phyloP scores from a whole-genome alignment of 768 basidiomycete species.

The Coprinopsis sp. region DNA sequence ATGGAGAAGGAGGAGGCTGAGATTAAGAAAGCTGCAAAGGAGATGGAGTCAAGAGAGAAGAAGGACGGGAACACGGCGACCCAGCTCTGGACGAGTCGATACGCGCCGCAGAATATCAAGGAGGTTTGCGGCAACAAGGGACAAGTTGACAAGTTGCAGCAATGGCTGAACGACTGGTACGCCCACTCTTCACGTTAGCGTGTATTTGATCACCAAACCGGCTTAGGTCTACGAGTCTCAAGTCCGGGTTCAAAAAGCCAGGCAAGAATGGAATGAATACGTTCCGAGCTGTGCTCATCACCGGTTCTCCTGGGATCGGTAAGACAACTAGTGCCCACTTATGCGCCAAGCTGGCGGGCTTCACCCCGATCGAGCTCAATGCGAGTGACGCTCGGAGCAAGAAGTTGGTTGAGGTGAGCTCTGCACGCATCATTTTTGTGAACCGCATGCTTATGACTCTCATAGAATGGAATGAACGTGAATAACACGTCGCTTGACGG shows the following conservation, averaged over 20 bases:
- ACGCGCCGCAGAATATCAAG: constrained; percentile 82
- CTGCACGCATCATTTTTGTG: neutral
- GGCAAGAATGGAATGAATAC: constrained; percentile 87
- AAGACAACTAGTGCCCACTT: constrained; percentile 97
- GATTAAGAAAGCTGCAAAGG: constrained; percentile 66
- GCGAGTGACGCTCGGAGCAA: constrained; percentile 95
- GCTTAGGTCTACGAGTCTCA: constrained; percentile 67
- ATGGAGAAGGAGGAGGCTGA: constrained; percentile 75
- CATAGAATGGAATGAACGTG: constrained; percentile 82
- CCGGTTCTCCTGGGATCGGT: constrained; percentile 94
- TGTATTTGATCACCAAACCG: neutral
- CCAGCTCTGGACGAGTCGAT: constrained; percentile 93
- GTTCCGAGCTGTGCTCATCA: constrained; percentile 84
- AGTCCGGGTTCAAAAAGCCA: constrained; percentile 85
- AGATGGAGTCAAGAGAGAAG: constrained; percentile 73
- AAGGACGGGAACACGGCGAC: constrained; percentile 41
- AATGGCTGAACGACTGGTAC: constrained; percentile 88
- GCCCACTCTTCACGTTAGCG: constrained; percentile 15
- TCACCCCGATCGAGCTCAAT: constrained; percentile 91
- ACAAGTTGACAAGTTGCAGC: constrained; percentile 80
- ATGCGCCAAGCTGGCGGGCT: constrained; percentile 85
- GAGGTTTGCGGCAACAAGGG: constrained; percentile 96
- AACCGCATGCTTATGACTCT: neutral
- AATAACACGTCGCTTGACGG: constrained; percentile 87
- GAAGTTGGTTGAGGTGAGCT: constrained; percentile 85